Evolutionary conservation across 805 yeast genomes (phyloP), one percentile per base, ranked within the genome.

Genomic region (Candida stauntonica): DNA sequence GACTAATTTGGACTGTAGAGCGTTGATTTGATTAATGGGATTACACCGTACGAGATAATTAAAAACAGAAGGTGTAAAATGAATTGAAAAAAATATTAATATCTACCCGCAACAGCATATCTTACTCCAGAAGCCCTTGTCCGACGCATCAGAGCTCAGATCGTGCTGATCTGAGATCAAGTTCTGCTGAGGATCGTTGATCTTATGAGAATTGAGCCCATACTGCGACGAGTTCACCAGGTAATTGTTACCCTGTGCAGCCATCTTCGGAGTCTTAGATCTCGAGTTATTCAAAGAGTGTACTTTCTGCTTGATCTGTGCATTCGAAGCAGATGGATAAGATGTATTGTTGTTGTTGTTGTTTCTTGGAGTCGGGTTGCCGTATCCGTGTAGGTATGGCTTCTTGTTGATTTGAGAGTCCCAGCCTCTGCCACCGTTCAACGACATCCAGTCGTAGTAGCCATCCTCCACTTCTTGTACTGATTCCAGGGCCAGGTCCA

Each of bases 371-470:
- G 81, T 84, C 46, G 96, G 96, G 61, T 88, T 93, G 26, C 97
- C 97, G 61, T 89, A 89, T 30, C 98, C 98, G 62, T 89, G 97
- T 47, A 89, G 67, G 57, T 89, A 89, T 38, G 96, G 95, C 63
- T 89, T 89, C 61, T 87, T 88, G 64, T 88, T 88, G 46, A 83
- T 77, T 15, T 84, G 69, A 21, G 86, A 75, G 64, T 93, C 98
- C 96, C 96, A 91, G 38, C 98, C 98, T 61, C 81, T 80, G 44
- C 98, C 98, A 40, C 85, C 86, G 60, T 93, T 93, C 51, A 93
- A 71, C 54, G 83, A 85, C 96, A 88, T 86, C 99, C 99, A 93
- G 68, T 93, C 99, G 63, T 88, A 93, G 55, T 86, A 89, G 32
- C 86, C 95, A 63, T 93, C 97, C 36, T 79, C 83, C 26, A 62